Percentiles rank a stretch among this genome's conserved stretches.
Evolutionary conservation across 306 rosid genomes (phyloP).

Genomic region (Casuarina glauca): DNA sequence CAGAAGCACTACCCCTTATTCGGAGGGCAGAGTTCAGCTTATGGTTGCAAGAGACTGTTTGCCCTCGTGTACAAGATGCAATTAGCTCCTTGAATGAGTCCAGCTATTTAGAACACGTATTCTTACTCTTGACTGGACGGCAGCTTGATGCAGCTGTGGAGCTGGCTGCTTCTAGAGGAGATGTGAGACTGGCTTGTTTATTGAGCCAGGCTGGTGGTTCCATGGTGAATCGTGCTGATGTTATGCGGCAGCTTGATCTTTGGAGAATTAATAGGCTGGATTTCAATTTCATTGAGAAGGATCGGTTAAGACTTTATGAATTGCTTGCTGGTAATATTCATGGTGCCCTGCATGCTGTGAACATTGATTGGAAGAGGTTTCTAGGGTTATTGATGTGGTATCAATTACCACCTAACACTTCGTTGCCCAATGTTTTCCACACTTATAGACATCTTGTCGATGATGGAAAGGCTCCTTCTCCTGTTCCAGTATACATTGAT

Average conservation of each 20-base stretch:
- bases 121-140: constrained; percentile 78
- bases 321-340: constrained; percentile 82
- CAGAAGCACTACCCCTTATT: constrained; percentile 79
- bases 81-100: constrained; percentile 70
- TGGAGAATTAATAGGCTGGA: constrained; percentile 90
- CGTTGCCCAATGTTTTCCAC: constrained; percentile 66
- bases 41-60: constrained; percentile 95
- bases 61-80: constrained; percentile 73
- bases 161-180: constrained; percentile 80
- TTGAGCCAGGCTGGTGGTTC: constrained; percentile 96
- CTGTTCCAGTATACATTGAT: constrained; percentile 82
- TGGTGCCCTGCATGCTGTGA: constrained; percentile 52
- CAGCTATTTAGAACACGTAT: constrained; percentile 67
- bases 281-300: constrained; percentile 81
- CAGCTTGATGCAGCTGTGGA: constrained; percentile 85
- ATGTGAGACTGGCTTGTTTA: constrained; percentile 90
- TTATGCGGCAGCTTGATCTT: constrained; percentile 72
- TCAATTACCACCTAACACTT: constrained; percentile 65
- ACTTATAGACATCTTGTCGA: constrained; percentile 73
- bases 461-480: constrained; percentile 77
- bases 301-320: constrained; percentile 78
- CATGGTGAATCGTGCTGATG: constrained; percentile 69
- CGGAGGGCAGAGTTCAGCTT: constrained; percentile 95
- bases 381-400: constrained; percentile 93
- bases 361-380: constrained; percentile 95